phyloP scores from a whole-genome alignment of 768 basidiomycete genomes.

The Cyclocybe aegerita region DNA sequence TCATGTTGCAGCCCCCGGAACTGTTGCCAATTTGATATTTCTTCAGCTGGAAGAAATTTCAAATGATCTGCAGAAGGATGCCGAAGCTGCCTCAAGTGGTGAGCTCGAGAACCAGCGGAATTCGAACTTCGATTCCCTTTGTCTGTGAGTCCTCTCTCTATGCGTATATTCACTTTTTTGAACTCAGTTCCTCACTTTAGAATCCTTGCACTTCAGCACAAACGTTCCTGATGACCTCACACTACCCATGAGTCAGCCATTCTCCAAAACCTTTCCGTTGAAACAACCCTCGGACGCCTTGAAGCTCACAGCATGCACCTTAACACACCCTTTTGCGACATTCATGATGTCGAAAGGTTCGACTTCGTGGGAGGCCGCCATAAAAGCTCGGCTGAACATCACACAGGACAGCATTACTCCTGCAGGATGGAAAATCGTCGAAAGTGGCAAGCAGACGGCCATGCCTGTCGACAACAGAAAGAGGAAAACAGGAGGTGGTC shows the following conservation, averaged over 20 bases:
- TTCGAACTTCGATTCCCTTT: conserved; percentile 40
- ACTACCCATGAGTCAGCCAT: conserved; percentile 48
- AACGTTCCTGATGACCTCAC: conserved; percentile 52
- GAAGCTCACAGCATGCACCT: conserved; percentile 56
- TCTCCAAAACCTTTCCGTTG: conserved; percentile 53
- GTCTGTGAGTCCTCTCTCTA: conserved; percentile 52
- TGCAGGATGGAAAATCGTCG: conserved; percentile 72
- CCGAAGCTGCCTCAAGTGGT: conserved; percentile 3
- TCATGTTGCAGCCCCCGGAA: conserved; percentile 59
- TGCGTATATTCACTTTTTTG: neutral
- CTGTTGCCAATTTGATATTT: conserved; percentile 55
- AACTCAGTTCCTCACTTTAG: conserved; percentile 26
- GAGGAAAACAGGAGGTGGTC: conserved; percentile 52
- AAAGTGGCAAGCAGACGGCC: conserved; percentile 46
- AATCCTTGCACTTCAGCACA: conserved; percentile 33
- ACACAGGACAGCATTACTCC: conserved; percentile 57
- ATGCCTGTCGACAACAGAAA: conserved; percentile 32
- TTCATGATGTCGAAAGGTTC: conserved; percentile 72
- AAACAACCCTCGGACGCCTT: conserved; percentile 63
- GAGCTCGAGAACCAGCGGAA: conserved; percentile 24
- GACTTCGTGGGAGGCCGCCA: conserved; percentile 72
- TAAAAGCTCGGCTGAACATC: conserved; percentile 52
- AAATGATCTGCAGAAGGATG: conserved; percentile 50
- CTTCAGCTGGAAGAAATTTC: conserved; percentile 51
- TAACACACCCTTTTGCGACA: conserved; percentile 67